Evolutionary conservation across 495 filamentous ascomycete genomes (phyloP).

Genomic region (Penicillium cinerascens): DNA sequence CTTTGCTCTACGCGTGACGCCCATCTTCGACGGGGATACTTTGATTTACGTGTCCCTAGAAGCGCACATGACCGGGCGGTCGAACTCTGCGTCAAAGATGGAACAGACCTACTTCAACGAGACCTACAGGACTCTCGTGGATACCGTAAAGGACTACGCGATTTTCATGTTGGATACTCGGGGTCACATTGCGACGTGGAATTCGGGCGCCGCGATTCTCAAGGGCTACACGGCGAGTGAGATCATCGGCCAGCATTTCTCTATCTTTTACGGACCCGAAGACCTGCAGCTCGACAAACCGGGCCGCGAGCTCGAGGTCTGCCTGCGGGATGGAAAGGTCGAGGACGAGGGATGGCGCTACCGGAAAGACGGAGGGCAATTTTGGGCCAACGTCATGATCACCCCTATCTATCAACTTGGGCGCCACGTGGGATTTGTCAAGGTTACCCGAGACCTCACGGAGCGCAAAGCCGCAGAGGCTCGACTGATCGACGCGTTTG

Average conservation of each 20-base stretch:
- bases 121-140: conserved; percentile 59
- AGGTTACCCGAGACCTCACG: conserved; percentile 62
- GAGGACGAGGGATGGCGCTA: conserved; percentile 68
- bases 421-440: conserved; percentile 59
- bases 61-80: conserved; percentile 31
- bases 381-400: conserved; percentile 68
- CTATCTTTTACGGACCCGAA: conserved; percentile 56
- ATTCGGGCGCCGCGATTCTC: conserved; percentile 54
- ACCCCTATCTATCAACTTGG: conserved; percentile 56
- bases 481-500: conserved; percentile 57
- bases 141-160: conserved; percentile 63
- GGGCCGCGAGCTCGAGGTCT: conserved; percentile 51
- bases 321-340: conserved; percentile 56
- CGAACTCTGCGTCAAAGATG: conserved; percentile 5
- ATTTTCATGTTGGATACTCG: conserved; percentile 63
- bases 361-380: conserved; percentile 56
- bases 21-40: conserved; percentile 44
- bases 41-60: conserved; percentile 50
- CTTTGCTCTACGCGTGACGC: conserved; percentile 46
- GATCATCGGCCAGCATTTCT: conserved; percentile 62
- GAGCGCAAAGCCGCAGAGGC: conserved; percentile 58
- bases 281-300: conserved; percentile 54
- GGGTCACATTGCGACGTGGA: conserved; percentile 60
- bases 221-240: conserved; percentile 57
- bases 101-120: conserved; percentile 51